Evolutionary conservation across 345 rosid species (phyloP), one percentile per base, ranked within the genome.

Genomic region (Pistacia atlantica): DNA sequence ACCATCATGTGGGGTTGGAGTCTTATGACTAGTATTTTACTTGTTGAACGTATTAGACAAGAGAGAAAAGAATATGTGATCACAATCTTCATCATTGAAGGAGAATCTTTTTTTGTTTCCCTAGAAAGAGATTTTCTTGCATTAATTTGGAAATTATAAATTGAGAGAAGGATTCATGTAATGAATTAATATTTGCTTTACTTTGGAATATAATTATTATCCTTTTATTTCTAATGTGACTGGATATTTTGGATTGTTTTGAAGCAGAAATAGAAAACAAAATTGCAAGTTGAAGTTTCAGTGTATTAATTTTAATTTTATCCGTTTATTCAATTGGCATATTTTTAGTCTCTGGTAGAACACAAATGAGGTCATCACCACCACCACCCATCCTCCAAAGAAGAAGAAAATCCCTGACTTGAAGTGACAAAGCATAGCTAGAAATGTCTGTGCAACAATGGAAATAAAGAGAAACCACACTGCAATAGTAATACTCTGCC

Each of bases 341-440:
- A 62, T 84, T 88, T 77, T 82, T 90, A 4, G 97, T 90, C 84
- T 91, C 93, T 0, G 97, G 97, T 61, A 91, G 61, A 38, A 91
- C 6, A 83, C 83, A 76, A 87, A 89, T 4, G 72, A 28, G 37
- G 91, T 91, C 96, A 91, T 91, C 25, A 25, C 1, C 54, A 86
- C 72, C 11, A 73, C 61, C 52, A 88, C 85, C 92, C 91, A 89
- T 2, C 18, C 67, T 7, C 82, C 91, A 62, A 87, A 91, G 79
- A 91, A 84, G 86, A 82, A 84, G 91, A 91, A 91, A 68, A 85
- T 82, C 51, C 92, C 91, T 2, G 89, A 72, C 85, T 86, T 89
- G 58, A 91, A 82, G 61, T 83, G 89, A 75, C 93, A 91, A 3
- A 91, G 85, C 83, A 91, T 87, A 1, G 90, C 46, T 62, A 90